These are phyloP conservation scores for Phytophthora agathidicida DNA, from an alignment of 352 stramenopile genomes.

Conservation along the genomic window DNA sequence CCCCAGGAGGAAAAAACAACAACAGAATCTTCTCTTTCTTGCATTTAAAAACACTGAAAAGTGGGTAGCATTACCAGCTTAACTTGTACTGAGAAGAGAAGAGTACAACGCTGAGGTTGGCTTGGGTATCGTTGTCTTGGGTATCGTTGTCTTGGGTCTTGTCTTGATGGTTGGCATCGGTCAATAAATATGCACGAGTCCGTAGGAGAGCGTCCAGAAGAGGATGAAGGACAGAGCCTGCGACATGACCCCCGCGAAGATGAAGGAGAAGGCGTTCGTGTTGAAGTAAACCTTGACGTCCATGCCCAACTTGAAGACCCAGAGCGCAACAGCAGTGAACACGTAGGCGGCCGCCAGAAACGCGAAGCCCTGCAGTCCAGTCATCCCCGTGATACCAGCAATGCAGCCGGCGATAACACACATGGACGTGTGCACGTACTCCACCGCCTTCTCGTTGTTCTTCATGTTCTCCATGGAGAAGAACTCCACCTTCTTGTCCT, in stretches of 20 bases:
- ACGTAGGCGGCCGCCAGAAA: constrained; percentile 75
- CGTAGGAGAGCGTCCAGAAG: constrained; percentile 90
- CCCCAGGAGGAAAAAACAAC: no score
- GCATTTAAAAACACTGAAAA: no score
- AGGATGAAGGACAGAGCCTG: constrained; percentile 88
- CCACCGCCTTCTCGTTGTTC: constrained; percentile 77
- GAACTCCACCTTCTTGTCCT: constrained; percentile 82
- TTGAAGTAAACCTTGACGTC: constrained; percentile 87
- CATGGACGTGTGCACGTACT: constrained; percentile 87
- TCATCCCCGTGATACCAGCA: constrained; percentile 81
- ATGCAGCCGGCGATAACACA: constrained; percentile 84
- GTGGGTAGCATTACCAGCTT: constrained; percentile 5
- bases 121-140: background rate
- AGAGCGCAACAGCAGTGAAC: constrained; percentile 65
- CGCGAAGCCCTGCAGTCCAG: constrained; percentile 72
- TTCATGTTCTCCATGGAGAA: constrained; percentile 91
- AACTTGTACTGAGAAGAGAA: no score
- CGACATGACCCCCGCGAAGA: constrained; percentile 75
- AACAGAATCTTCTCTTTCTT: constrained; percentile 6
- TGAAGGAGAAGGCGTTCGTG: constrained; percentile 64
- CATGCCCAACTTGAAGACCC: constrained; percentile 76
- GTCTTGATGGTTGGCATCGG: constrained; percentile 12
- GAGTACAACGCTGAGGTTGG: no score
- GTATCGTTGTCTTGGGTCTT: background rate
- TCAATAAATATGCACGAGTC: constrained; percentile 92